Evolutionary conservation across 2,329 filamentous ascomycete genomes (phyloP), one percentile per base, ranked within the genome.

Genomic region (Epichloe coenophiala): DNA sequence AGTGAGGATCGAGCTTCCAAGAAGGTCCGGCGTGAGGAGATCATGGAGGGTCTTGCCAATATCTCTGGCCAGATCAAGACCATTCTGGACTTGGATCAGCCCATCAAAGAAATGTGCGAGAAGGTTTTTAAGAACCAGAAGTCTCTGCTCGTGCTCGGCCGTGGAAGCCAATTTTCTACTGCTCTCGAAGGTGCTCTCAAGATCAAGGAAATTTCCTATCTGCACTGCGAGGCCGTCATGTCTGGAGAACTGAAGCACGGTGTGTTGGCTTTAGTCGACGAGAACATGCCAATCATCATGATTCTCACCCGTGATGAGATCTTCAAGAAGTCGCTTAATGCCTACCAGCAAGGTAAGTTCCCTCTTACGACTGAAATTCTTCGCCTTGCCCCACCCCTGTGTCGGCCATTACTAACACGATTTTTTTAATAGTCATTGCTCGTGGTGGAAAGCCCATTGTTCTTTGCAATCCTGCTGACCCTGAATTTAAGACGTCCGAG

Each of bases 181-280:
- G 93, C 93, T 51, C 82, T 98, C 21, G 93, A 98, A 76, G 93
- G 88, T 71, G 93, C 93, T 47, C 78, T 98, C 60, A 98, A 98
- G 79, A 98, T 98, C 72, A 98, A 98, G 81, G 93, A 98, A 74
- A 98, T 98, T 63, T 97, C 91, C 17, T 98, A 98, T 72, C 86
- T 98, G 53, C 93, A 98, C 72, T 98, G 93, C 71, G 93, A 98
- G 75, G 93, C 93, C 61, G 93, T 98, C 76, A 98, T 98, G 93
- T 97, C 93, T 57, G 93, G 93, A 71, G 93, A 98, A 74, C 80
- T 98, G 62, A 98, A 98, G 81, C 93, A 98, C 71, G 93, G 93
- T 77, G 93, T 98, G 48, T 76, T 98, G 65, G 93, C 93, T 49
- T 79, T 98, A 56, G 93, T 98, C 53, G 93, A 98, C 63, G 93